Conservation (phyloP, 2,329 filamentous ascomycete genomes). For the Xylaria sp. region DNA sequence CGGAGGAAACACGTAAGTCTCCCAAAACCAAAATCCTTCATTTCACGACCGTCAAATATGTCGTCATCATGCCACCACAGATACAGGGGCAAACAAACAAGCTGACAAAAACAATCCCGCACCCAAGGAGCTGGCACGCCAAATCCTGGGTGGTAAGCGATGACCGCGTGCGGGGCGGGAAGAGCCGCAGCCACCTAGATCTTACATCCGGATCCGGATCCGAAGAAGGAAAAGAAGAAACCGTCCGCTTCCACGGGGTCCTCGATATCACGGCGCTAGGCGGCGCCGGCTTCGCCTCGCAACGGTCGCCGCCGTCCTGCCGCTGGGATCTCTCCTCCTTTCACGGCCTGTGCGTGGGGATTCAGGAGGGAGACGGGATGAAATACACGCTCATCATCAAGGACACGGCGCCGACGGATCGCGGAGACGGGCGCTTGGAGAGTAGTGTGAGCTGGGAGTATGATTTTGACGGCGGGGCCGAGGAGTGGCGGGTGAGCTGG, state of each 20-base stretch:
- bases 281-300: slow-evolving; percentile 84
- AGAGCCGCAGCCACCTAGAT: slow-evolving; percentile 66
- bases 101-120: slow-evolving; percentile 8
- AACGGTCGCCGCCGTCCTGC: slow-evolving; percentile 71
- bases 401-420: slow-evolving; percentile 69
- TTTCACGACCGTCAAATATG: neutral
- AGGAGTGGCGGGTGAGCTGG: slow-evolving; percentile 48
- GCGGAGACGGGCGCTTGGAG: slow-evolving; percentile 75
- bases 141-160: slow-evolving; percentile 76
- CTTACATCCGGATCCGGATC: slow-evolving; percentile 40
- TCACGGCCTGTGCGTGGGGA: slow-evolving; percentile 67
- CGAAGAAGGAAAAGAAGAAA: slow-evolving; percentile 18
- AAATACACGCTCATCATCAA: slow-evolving; percentile 81
- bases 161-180: slow-evolving; percentile 81
- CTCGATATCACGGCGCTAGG: slow-evolving; percentile 81
- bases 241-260: slow-evolving; percentile 73
- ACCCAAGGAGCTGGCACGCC: slow-evolving; percentile 64
- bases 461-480: slow-evolving; percentile 64
- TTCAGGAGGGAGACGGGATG: slow-evolving; percentile 69
- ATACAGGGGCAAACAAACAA: neutral
- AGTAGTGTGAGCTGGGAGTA: slow-evolving; percentile 80
- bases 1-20: slow-evolving; percentile 55
- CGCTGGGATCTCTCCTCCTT: slow-evolving; percentile 73
- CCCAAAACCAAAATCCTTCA: neutral
- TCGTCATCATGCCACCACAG: neutral